Conservation (phyloP, 495 filamentous ascomycete species). For the Cairneyella variabilis region DNA sequence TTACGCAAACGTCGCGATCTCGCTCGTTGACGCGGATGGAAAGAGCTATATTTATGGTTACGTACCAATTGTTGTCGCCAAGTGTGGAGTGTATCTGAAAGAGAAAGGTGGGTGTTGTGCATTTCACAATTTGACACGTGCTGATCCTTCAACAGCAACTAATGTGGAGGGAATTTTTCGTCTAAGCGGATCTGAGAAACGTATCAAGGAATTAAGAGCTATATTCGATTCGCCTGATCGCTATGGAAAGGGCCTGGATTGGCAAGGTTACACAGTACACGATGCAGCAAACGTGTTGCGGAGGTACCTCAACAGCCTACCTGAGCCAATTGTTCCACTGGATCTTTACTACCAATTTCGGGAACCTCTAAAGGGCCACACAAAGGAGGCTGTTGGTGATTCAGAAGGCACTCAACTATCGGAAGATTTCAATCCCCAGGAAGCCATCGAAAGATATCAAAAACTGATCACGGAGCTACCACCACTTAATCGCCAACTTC, state of each 20-base stretch:
- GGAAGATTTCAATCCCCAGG: slow-evolving; percentile 64
- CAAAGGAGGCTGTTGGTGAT: slow-evolving; percentile 65
- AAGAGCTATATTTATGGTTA: slow-evolving; percentile 98
- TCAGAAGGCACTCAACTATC: slow-evolving; percentile 48
- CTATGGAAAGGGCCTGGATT: slow-evolving; percentile 95
- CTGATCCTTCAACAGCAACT: slow-evolving; percentile 59
- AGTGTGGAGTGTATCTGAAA: slow-evolving; percentile 96
- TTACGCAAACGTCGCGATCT: slow-evolving; percentile 98
- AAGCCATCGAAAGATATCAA: slow-evolving; percentile 81
- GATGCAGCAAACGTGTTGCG: slow-evolving; percentile 97
- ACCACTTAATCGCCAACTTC: slow-evolving; percentile 87
- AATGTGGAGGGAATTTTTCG: slow-evolving; percentile 97
- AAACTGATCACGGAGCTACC: slow-evolving; percentile 88
- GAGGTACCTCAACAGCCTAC: slow-evolving; percentile 90
- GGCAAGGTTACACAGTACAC: slow-evolving; percentile 97
- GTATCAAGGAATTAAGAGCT: slow-evolving; percentile 92
- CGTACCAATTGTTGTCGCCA: slow-evolving; percentile 96
- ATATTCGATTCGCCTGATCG: slow-evolving; percentile 93
- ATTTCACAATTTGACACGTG: neutral
- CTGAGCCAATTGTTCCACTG: slow-evolving; percentile 91
- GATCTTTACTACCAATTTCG: slow-evolving; percentile 92
- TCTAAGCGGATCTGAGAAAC: slow-evolving; percentile 91
- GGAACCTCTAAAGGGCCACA: slow-evolving; percentile 75
- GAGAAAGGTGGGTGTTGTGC: slow-evolving; percentile 75
- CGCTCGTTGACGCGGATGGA: slow-evolving; percentile 83